Evolutionary conservation across 176 grass and related monocot genomes (phyloP), one percentile per base, ranked within the genome.

Genomic region (Aegilops bicornis): DNA sequence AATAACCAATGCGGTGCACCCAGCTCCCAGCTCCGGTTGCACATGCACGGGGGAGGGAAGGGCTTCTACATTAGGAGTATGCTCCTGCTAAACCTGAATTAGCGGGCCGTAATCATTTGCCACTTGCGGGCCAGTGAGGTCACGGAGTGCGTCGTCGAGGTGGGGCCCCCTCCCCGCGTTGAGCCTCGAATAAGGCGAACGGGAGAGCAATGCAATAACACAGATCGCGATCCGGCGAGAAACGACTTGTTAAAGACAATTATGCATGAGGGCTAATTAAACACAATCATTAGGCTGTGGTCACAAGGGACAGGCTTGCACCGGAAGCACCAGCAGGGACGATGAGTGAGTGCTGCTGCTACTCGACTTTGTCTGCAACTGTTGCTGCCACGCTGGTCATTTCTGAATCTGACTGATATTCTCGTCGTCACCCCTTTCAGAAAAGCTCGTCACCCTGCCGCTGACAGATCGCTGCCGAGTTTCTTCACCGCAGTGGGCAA

Each of bases 201-300:
- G 25, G 20, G 64, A 4, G 4, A 29, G 36, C 22, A 23, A 68
- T 69, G 39, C 27, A 71, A 63, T 64, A 13, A 29, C 52, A 13
- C 79, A 24, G 88, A 70, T 90, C 78, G 37, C 11, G 64, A 70
- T 82, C 78, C 1, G 71, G 62, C 25, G 11, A 31, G 5, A n/a
- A 6, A 58, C 19, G 39, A 71, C 2, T 73, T 73, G 74, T 72
- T 71, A 47, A 72, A 33, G 3, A 6, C 70, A 84, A 81, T 88
- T 63, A 80, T 76, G 77, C 76, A 60, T 10, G 76, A 60, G 33
- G 32, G 43, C 43, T 76, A 76, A 76, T 39, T 76, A 58, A 62
- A 29, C 81, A 20, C 60, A 69, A 76, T 81, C 76, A 84, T 91
- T 84, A 71, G 62, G 68, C 59, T n/a, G 36, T 35, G 6, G 35